Percentiles rank a stretch among this genome's conserved stretches.
Evolutionary conservation across 2,329 filamentous ascomycete genomes (phyloP).

Genomic region (Aspergillus novoparasiticus): DNA sequence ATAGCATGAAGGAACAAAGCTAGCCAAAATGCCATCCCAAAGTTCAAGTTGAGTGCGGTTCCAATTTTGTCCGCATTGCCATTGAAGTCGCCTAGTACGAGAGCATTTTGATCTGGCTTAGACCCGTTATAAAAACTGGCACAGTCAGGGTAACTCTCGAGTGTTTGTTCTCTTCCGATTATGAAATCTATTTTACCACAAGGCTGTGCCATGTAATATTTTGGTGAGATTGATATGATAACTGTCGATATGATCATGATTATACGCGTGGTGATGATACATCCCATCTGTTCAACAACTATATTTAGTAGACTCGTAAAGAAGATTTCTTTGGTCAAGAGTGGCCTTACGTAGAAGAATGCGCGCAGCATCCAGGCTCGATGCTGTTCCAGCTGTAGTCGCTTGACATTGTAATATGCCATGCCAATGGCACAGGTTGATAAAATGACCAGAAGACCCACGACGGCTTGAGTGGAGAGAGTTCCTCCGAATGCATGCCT

Average conservation of each 20-base stretch:
- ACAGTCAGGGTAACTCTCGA: neutral
- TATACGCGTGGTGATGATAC: constrained; percentile 1
- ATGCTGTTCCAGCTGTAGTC: constrained; percentile 4
- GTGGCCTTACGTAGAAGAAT: neutral
- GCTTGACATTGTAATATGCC: constrained; percentile 4
- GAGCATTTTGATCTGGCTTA: neutral
- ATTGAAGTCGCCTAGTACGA: neutral
- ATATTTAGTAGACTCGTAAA: too few relatives aligned
- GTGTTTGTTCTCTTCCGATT: neutral
- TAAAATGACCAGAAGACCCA: neutral
- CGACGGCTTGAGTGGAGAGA: neutral
- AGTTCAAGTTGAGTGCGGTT: neutral
- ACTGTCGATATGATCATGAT: neutral
- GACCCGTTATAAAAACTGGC: neutral
- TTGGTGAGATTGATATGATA: neutral
- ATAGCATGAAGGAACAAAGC: neutral
- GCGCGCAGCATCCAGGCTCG: constrained; percentile 4
- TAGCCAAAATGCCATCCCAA: constrained; percentile 1
- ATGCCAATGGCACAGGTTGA: neutral
- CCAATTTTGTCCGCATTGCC: neutral
- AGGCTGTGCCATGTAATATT: neutral
- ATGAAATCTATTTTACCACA: neutral
- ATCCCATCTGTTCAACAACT: neutral
- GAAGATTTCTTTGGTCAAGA: too few relatives aligned
- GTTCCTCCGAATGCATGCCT: neutral